These are phyloP conservation scores for Colletotrichum cordylinicola DNA, from an alignment of 2,329 filamentous ascomycete genomes.

Conservation along the genomic window DNA sequence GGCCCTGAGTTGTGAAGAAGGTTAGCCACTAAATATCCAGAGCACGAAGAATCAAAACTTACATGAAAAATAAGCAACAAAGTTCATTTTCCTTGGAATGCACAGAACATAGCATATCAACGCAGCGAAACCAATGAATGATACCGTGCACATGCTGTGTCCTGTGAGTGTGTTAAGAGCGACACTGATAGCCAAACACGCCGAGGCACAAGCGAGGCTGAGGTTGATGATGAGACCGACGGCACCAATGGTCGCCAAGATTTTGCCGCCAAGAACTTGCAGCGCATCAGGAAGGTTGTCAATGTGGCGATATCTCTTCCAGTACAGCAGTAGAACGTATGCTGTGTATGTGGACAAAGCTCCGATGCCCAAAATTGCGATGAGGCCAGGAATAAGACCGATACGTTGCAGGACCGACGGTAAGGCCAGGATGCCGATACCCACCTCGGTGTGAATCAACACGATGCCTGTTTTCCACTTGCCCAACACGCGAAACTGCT, in stretches of 20 bases:
- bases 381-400: background rate
- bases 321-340: background rate
- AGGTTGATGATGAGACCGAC: background rate
- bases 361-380: background rate
- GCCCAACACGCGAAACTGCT: background rate
- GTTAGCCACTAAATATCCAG: rapidly evolving
- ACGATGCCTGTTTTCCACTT: background rate
- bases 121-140: background rate
- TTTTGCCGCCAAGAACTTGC: background rate
- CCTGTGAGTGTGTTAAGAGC: background rate
- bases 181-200: background rate
- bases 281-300: background rate
- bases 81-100: background rate
- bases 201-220: background rate
- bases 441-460: background rate
- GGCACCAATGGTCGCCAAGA: background rate
- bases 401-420: background rate
- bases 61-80: background rate
- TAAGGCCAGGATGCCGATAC: background rate
- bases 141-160: background rate
- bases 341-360: background rate
- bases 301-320: background rate
- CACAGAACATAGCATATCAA: background rate
- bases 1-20: rapidly evolving
- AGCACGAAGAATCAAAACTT: rapidly evolving